These are phyloP conservation scores for Fragilariopsis cylindrus DNA, from an alignment of 108 stramenopile genomes.

Conservation along the genomic window DNA sequence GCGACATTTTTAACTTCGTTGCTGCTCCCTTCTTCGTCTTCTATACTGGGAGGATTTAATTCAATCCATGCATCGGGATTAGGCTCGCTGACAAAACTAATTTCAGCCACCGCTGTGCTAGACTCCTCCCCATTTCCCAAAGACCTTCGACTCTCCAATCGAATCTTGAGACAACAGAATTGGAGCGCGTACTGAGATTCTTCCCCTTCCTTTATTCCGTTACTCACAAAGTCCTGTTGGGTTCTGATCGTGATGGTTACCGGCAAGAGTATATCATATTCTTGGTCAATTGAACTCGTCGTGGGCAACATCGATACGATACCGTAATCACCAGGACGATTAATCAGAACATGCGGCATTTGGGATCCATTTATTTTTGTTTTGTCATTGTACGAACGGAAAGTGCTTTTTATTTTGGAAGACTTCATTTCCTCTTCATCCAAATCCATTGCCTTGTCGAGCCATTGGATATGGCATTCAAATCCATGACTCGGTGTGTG, in stretches of 20 bases:
- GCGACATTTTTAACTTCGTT: neutral
- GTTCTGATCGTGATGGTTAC: constrained; percentile 19
- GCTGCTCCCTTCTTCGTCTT: neutral
- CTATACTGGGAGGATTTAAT: constrained; percentile 19
- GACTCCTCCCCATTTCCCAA: neutral
- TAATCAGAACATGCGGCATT: constrained; percentile 29
- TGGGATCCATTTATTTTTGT: constrained; percentile 14
- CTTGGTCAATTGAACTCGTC: neutral
- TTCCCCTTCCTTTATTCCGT: constrained; percentile 8
- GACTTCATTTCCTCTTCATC: constrained; percentile 1
- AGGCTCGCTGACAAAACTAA: constrained; percentile 1
- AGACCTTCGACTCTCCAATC: neutral
- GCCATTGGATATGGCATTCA: constrained; percentile 29
- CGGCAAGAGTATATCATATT: constrained; percentile 20
- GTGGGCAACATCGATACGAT: constrained; percentile 3
- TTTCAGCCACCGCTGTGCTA: neutral
- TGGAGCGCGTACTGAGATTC: constrained; percentile 13
- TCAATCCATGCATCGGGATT: constrained; percentile 26
- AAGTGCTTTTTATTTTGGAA: constrained; percentile 2
- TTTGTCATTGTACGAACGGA: constrained; percentile 19
- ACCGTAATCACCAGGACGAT: constrained; percentile 10
- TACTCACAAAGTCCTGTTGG: constrained; percentile 15
- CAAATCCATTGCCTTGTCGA: constrained; percentile 30
- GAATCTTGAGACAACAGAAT: constrained; percentile 26
- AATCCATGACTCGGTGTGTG: neutral